Evolutionary conservation across 148 eudicot species (phyloP).

Genomic region (Fagopyrum tataricum): DNA sequence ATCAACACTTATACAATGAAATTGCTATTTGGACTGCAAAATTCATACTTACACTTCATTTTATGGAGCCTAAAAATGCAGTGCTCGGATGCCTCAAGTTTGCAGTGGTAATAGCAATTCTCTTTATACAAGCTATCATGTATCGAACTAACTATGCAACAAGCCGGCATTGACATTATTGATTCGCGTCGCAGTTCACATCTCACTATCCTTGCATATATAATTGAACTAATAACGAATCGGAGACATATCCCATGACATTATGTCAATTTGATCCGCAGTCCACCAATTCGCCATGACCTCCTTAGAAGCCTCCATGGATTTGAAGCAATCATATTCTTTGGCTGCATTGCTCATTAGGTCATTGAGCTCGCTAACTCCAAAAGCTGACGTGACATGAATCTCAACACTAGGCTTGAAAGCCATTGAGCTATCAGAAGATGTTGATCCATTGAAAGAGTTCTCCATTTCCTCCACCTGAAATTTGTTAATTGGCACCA

Average conservation of each 20-base stretch:
- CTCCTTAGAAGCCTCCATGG: neutral
- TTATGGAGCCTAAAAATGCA: neutral
- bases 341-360: neutral
- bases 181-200: neutral
- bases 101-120: constrained; percentile 14
- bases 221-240: neutral
- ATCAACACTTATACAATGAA: neutral
- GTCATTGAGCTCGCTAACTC: neutral
- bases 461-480: constrained; percentile 2
- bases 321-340: constrained; percentile 6
- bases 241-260: constrained; percentile 6
- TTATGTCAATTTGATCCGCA: neutral
- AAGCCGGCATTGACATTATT: constrained; percentile 11
- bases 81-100: neutral
- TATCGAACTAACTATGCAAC: constrained; percentile 2
- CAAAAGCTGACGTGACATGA: neutral
- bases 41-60: neutral
- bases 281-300: constrained; percentile 9
- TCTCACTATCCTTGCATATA: neutral
- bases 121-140: neutral
- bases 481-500: constrained; percentile 1
- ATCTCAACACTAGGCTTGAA: constrained; percentile 6
- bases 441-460: constrained; percentile 11
- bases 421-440: constrained; percentile 11
- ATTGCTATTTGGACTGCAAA: constrained; percentile 11